Percentiles rank a stretch among this genome's conserved stretches.
phyloP scores from a whole-genome alignment of 2,329 filamentous ascomycete genomes.

The Bipolaris bicolor region DNA sequence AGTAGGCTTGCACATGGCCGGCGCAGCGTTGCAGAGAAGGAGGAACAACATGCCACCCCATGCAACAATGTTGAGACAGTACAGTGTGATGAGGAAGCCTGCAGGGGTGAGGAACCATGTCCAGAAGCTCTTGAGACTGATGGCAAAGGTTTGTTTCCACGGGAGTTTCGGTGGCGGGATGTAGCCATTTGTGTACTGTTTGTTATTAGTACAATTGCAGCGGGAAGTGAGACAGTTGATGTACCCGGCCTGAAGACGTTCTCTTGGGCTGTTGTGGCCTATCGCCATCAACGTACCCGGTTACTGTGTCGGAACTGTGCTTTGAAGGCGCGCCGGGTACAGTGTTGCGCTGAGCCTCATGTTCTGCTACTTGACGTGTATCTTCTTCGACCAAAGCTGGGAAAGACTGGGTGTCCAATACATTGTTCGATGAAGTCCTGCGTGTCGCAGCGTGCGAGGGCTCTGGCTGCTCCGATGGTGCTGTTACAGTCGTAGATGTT shows the following conservation, averaged over 20 bases:
- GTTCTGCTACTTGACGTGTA: slow-evolving; percentile 5
- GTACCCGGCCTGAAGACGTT: slow-evolving; percentile 27
- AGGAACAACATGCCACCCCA: slow-evolving; percentile 94
- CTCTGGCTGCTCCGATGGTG: slow-evolving; percentile 16
- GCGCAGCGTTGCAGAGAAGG: slow-evolving; percentile 75
- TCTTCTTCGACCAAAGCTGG: slow-evolving; percentile 41
- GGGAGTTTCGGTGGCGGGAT: slow-evolving; percentile 54
- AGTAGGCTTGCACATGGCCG: slow-evolving; percentile 73
- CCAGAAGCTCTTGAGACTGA: slow-evolving; percentile 68
- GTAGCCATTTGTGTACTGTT: slow-evolving; percentile 50
- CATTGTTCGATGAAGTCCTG: slow-evolving; percentile 23
- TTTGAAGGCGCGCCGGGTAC: slow-evolving; percentile 16
- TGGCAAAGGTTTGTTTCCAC: slow-evolving; percentile 63
- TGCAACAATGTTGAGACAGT: slow-evolving; percentile 81
- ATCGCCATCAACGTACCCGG: slow-evolving; percentile 22
- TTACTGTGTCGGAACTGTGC: slow-evolving; percentile 25
- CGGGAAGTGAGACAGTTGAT: neutral
- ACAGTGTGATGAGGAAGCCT: slow-evolving; percentile 78
- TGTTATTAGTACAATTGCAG: neutral
- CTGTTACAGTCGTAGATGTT: slow-evolving; percentile 13
- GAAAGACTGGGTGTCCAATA: slow-evolving; percentile 33
- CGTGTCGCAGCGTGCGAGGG: slow-evolving; percentile 4
- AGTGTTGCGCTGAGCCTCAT: slow-evolving; percentile 19
- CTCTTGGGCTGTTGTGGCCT: slow-evolving; percentile 20
- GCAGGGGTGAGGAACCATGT: slow-evolving; percentile 75